Evolutionary conservation across 2,329 filamentous ascomycete species (phyloP).

Genomic region (Penicillium sp.): DNA sequence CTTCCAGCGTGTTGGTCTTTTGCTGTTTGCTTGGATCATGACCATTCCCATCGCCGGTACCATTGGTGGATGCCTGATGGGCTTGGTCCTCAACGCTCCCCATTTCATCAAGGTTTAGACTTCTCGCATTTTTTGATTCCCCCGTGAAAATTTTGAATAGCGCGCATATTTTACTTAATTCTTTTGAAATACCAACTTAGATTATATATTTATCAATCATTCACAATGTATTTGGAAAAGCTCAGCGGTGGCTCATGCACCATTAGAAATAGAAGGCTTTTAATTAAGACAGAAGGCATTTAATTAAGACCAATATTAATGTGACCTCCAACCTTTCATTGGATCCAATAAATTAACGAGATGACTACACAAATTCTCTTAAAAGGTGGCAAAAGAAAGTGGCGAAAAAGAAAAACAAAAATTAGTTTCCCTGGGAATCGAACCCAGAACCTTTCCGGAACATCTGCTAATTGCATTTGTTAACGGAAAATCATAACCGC

Average conservation of each 20-base stretch:
- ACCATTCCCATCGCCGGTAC: constrained; percentile 63
- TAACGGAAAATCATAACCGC: constrained; percentile 9
- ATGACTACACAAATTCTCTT: too few relatives aligned
- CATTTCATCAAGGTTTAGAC: constrained; percentile 43
- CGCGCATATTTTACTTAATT: constrained; percentile 1
- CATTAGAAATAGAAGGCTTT: neutral
- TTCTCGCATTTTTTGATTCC: neutral
- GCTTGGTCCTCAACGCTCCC: constrained; percentile 57
- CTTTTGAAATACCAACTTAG: neutral
- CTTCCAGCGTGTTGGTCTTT: constrained; percentile 67
- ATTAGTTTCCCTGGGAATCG: constrained; percentile 10
- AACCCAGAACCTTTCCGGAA: constrained; percentile 6
- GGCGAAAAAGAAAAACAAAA: neutral
- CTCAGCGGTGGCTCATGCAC: too few relatives aligned
- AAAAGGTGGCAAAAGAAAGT: neutral
- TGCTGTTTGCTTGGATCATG: constrained; percentile 65
- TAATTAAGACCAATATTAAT: too few relatives aligned
- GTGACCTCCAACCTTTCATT: too few relatives aligned
- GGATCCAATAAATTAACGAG: too few relatives aligned
- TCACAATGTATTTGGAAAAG: neutral
- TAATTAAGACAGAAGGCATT: too few relatives aligned
- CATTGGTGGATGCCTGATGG: constrained; percentile 55
- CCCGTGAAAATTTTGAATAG: neutral
- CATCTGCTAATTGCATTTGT: neutral
- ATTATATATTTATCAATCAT: neutral